Conservation (phyloP, 805 yeast species). For the Danielia reshetovae region DNA sequence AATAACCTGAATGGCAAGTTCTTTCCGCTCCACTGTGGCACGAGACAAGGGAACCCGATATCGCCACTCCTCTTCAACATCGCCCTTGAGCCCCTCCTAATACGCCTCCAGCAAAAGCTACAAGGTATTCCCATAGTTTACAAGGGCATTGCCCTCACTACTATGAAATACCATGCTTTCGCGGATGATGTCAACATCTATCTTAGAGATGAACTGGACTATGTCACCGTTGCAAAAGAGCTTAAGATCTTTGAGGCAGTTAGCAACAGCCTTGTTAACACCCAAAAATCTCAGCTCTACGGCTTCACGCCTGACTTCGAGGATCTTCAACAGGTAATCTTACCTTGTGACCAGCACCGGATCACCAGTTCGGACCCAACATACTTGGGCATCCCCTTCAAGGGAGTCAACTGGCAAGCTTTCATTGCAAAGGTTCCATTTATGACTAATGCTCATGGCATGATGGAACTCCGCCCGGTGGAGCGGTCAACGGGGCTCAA, state of each 20-base stretch:
- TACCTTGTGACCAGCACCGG: too few species aligned
- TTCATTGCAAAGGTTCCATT: not conserved
- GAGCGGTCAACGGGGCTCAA: not conserved
- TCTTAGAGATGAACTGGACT: not conserved
- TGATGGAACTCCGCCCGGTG: not conserved
- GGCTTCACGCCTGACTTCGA: not conserved
- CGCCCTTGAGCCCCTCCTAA: not conserved
- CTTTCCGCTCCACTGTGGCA: not conserved
- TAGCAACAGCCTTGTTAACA: not conserved
- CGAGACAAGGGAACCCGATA: not conserved
- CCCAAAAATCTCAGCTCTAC: not conserved
- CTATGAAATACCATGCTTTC: slow-evolving; percentile 1
- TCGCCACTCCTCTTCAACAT: not conserved
- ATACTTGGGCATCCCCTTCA: not conserved
- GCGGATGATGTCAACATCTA: slow-evolving; percentile 1
- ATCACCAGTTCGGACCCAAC: too few species aligned
- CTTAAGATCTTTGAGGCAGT: not conserved
- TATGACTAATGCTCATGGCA: not conserved
- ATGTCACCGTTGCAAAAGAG: not conserved
- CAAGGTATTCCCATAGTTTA: not conserved
- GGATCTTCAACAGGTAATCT: too few species aligned
- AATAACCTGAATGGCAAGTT: not conserved
- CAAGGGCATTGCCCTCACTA: not conserved
- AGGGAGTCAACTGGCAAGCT: not conserved
- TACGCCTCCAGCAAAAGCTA: not conserved